Evolutionary conservation across 805 yeast species (phyloP), one percentile per base, ranked within the genome.

Genomic region (Starmerella davenportii): DNA sequence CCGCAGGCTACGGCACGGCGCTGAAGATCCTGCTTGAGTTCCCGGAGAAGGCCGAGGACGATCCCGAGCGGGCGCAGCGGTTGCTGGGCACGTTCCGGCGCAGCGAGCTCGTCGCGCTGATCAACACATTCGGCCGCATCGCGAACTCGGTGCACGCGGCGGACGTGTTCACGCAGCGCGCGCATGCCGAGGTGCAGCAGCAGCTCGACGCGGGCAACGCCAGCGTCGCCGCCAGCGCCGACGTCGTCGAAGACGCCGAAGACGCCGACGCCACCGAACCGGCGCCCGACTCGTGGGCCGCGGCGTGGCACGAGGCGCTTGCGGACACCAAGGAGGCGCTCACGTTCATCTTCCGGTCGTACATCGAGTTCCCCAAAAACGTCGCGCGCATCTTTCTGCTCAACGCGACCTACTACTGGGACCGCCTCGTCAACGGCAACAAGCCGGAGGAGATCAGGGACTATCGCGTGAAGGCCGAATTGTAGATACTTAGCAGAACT

Each of bases 1-100:
- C 93, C 2, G 81, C 90, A 14, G 99, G 99, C 17, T 90, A 90
- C 57, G 99, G 95, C 16, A 90, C 99, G 7, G 93, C 95, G 1
- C 68, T 90, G 52, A 90, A 90, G 57, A 70, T 87, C 19, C 63
- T 90, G 42, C 82, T 90, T 56, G 96, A 87, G 56, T 59, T 76
- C 38, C 70, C 74, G 31, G 68, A 63, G 38, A 66, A 66, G 43
- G 68, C 70, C 19, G 50, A 54, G 25, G 62, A 62, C 36, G 64
- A 64, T 37, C 55, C 53, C n/a, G 62, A 61, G 29, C 55, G 51
- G 33, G 66, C 66, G 35, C 59, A 64, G 34, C 69, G 69, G 21
- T 69, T 78, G 34, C 44, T 59, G 40, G 65, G 74, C 42, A 69
- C 66, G 40, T 67, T 79, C 53, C 68, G 79, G 30, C 69, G 82